Conservation (phyloP, 805 yeast species). For the Candida coleopterorum region DNA sequence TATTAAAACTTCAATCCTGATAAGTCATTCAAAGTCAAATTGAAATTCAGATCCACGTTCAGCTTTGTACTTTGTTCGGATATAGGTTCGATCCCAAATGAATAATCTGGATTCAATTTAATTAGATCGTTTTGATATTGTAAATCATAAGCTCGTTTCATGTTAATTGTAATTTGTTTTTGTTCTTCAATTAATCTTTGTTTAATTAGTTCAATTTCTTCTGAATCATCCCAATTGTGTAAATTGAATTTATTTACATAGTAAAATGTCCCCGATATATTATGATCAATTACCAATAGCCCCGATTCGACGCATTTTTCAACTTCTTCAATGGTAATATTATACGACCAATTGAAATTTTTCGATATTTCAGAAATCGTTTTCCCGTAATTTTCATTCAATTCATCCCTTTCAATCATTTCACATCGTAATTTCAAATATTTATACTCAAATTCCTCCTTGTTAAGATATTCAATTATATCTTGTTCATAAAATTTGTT, state of each 20-base stretch:
- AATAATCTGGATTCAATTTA: slow-evolving; percentile 11
- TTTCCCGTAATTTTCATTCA: slow-evolving; percentile 22
- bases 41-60: slow-evolving; percentile 1
- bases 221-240: slow-evolving; percentile 11
- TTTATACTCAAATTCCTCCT: slow-evolving; percentile 20
- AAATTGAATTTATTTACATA: slow-evolving; percentile 41
- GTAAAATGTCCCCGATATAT: slow-evolving; percentile 61
- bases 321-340: slow-evolving; percentile 61
- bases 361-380: slow-evolving; percentile 40
- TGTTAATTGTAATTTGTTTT: slow-evolving; percentile 12
- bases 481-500: slow-evolving; percentile 25
- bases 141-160: slow-evolving; percentile 10
- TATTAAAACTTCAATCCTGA: slow-evolving; percentile 11
- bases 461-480: slow-evolving; percentile 20
- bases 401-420: slow-evolving; percentile 13
- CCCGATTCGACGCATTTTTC: slow-evolving; percentile 56
- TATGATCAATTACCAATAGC: slow-evolving; percentile 59
- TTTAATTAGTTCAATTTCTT: slow-evolving; percentile 9
- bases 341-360: slow-evolving; percentile 60
- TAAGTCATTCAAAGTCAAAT: slow-evolving; percentile 6
- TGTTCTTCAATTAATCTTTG: slow-evolving; percentile 16
- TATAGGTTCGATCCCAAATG: slow-evolving; percentile 3
- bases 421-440: slow-evolving; percentile 18
- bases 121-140: slow-evolving; percentile 11
- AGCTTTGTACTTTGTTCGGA: no score